Evolutionary conservation across 495 filamentous ascomycete species (phyloP), one percentile per base, ranked within the genome.

Genomic region (Trichoderma parareesei): DNA sequence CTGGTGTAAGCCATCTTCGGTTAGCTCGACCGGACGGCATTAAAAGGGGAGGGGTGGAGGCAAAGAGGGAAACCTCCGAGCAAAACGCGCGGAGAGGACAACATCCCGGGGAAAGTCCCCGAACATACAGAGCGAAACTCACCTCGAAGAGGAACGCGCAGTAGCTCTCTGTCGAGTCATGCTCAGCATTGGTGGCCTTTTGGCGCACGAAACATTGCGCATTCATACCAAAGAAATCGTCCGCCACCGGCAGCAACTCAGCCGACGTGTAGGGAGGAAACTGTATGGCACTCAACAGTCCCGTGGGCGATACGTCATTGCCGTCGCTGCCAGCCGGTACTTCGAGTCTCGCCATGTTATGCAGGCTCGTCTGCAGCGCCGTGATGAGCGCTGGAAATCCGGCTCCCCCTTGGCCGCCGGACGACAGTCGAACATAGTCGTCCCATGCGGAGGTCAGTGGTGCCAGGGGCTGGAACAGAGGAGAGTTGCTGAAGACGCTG

Each of bases 91-190:
- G 46, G 2, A 6, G 46, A 49, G 16, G 14, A 49, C 14, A 18
- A 18, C 46, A 49, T n/a, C n/a, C 20, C n/a, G 3, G 14, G 18
- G 20, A 13, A 8, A 35, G 2, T 27, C 27, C 27, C 27, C 27
- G 27, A 27, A 33, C 11, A 37, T 4, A 57, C 20, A 57, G 40
- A 57, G 8, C 9, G 18, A 18, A 49, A 49, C 71, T 64, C 63
- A 80, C 78, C 68, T 82, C 74, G 65, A 78, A 82, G 38, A 82
- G 67, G 65, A 80, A 80, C 46, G 81, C 18, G 42, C 74, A 81
- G 16, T 75, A 49, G 6, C 72, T 72, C 53, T 78, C 70, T 61
- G 65, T 70, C 65, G 49, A 67, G 14, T 49, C 69, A 33, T 68
- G 67, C 53, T 61, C 64, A 18, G 67, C 69, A 0, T 67, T 68